Base-by-base conservation (phyloP, 2,329 filamentous ascomycete species). In the Alternaria consortialis region DNA sequence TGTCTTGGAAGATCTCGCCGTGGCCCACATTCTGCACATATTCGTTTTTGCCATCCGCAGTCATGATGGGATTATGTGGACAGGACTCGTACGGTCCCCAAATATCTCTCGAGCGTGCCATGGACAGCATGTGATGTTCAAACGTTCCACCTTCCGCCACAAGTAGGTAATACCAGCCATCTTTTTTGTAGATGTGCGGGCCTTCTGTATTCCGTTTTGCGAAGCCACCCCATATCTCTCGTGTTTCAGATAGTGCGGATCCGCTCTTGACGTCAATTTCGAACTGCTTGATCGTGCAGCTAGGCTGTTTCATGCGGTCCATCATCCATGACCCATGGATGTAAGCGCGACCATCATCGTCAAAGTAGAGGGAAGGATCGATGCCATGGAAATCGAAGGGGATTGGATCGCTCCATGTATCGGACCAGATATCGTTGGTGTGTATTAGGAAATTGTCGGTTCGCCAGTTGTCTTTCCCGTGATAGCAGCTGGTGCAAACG, bases 1-100 rank as follows among this genome's bases (percentile, higher is more conserved):
- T 63, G 58, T 88, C 86, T 48, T 85, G 81, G 60, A 88, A 87
- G 2, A 88, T 62, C 62, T 88, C 86, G 0, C 84, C 83, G 54
- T 88, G 86, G 0, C 86, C 86, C 0, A 86, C 82, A 1, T 84
- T 84, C 64, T 87, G 85, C 58, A 69, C 78, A 77, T 77, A 73
- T 29, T 69, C 57, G 4, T 56, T 65, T 5, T 69, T 76, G 32
- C 69, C 71, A 20, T 61, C 58, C 20, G 68, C 68, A 0, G 67
- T 72, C 13, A 71, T 48, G 13, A 75, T 63, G 2, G 73, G 73
- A 34, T 75, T 77, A 9, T 56, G 47, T 9, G 63, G 59, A 43
- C 69, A 60, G 7, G 46, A 34, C 52, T 69, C 65, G 17, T 70
- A 77, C 2, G 74, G 74, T 0, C 74, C 74, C 51, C 40, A 39